A percentile compares a stretch with the other conserved stretches of the same genome.
phyloP scores from a whole-genome alignment of 2,329 filamentous ascomycete genomes.

The Dendrostoma leiphaemia region DNA sequence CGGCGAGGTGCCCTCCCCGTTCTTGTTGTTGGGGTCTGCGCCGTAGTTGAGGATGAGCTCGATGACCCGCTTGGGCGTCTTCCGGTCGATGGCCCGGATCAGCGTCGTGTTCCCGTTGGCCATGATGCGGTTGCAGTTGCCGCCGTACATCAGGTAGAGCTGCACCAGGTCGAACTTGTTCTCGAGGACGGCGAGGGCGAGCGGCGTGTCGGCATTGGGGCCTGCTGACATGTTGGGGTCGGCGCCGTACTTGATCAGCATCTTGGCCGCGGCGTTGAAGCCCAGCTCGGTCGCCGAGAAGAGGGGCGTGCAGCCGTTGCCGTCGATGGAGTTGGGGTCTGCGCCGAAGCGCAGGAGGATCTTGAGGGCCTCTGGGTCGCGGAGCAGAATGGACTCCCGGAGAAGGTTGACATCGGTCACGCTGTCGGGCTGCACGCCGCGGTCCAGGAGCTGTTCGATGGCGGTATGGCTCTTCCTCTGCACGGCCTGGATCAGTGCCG shows the following conservation, averaged over 20 bases:
- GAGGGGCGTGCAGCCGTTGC: conserved; percentile 49
- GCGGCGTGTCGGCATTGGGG: conserved; percentile 51
- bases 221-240: conserved; percentile 31
- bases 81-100: conserved; percentile 58
- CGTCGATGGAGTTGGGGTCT: conserved; percentile 51
- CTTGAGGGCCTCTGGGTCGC: conserved; percentile 52
- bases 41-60: conserved; percentile 61
- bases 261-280: conserved; percentile 54
- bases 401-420: conserved; percentile 46
- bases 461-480: conserved; percentile 56
- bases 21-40: conserved; percentile 57
- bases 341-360: conserved; percentile 57
- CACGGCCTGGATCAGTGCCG: conserved; percentile 52
- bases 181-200: conserved; percentile 48
- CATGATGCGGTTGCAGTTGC: conserved; percentile 52
- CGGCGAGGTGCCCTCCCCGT: conserved; percentile 59
- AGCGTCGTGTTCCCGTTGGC: conserved; percentile 60
- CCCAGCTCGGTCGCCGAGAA: conserved; percentile 48
- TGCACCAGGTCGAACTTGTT: conserved; percentile 57
- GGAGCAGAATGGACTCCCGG: conserved; percentile 49
- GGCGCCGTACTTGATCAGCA: conserved; percentile 64
- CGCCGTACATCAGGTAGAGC: conserved; percentile 60
- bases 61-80: conserved; percentile 50
- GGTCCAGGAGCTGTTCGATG: conserved; percentile 56
- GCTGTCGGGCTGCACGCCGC: conserved; percentile 52